A percentile compares a stretch with the other conserved stretches of the same genome.
phyloP scores from a whole-genome alignment of 1,139 yeast species.

The Magnusiomyces tetraspermus region DNA sequence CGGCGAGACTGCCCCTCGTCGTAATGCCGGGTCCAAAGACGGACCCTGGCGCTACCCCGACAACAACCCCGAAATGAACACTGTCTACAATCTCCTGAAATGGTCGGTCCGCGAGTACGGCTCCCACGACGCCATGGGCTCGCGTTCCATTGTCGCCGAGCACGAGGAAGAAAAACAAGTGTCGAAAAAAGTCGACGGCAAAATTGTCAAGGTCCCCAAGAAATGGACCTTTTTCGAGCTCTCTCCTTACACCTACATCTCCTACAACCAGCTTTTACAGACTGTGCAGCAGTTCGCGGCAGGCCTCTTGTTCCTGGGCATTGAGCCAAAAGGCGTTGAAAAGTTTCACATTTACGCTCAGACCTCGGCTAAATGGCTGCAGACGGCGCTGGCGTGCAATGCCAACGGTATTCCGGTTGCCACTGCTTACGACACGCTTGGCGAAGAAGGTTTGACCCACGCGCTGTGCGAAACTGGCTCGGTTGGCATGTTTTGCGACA shows the following conservation, averaged over 20 bases:
- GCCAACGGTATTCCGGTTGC: conserved; percentile 78
- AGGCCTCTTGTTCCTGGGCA: conserved; percentile 70
- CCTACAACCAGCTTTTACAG: conserved; percentile 48
- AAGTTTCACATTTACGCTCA: conserved; percentile 77
- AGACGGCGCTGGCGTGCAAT: conserved; percentile 67
- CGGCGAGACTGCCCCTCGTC: conserved; percentile 89
- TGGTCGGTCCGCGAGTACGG: conserved; percentile 57
- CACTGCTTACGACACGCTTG: conserved; percentile 94
- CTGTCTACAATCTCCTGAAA: conserved; percentile 59
- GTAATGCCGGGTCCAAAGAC: conserved; percentile 53
- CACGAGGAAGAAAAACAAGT: conserved; percentile 70
- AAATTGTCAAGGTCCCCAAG: conserved; percentile 61
- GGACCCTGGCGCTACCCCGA: conserved; percentile 35
- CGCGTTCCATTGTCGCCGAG: conserved; percentile 65
- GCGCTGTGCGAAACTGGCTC: conserved; percentile 77
- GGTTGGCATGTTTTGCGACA: conserved; percentile 73
- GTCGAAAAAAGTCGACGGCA: conserved; percentile 70
- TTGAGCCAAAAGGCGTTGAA: conserved; percentile 51
- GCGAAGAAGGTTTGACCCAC: conserved; percentile 82
- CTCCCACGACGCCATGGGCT: conserved; percentile 54
- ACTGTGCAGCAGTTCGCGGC: conserved; percentile 52
- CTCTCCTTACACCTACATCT: conserved; percentile 57
- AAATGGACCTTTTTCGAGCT: conserved; percentile 82
- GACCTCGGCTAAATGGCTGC: conserved; percentile 83
- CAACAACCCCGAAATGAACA: conserved; percentile 34